These are phyloP conservation scores for Cicer cuneatum DNA, from an alignment of 306 rosid species.

Conservation along the genomic window DNA sequence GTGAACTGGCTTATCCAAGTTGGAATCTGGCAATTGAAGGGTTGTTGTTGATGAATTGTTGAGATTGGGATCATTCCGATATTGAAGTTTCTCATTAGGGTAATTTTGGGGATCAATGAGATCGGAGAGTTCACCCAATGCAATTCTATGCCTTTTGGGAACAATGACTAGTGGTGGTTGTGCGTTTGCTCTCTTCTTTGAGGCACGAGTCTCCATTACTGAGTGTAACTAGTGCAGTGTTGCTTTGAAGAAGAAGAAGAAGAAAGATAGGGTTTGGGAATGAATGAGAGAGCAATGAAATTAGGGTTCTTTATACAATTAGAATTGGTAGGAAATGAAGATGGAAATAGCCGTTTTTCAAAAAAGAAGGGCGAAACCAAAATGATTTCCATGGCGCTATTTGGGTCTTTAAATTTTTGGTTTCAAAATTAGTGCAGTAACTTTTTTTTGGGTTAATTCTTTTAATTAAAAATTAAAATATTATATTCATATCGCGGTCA, in stretches of 20 bases:
- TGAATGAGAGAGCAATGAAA: not conserved
- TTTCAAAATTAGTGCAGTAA: not conserved
- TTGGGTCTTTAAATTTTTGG: not conserved
- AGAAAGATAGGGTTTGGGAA: not conserved
- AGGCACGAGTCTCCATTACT: not conserved
- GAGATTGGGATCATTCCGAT: conserved; percentile 7
- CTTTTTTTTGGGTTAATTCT: too few relatives aligned
- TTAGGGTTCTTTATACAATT: too few relatives aligned
- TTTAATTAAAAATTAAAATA: too few relatives aligned
- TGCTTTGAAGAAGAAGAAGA: not conserved
- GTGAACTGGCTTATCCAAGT: not conserved
- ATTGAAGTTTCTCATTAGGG: conserved; percentile 28
- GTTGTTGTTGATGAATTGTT: conserved; percentile 28
- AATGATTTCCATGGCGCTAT: not conserved
- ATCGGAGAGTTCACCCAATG: conserved; percentile 61
- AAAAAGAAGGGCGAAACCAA: not conserved
- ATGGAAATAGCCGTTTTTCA: not conserved
- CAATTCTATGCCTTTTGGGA: conserved; percentile 56
- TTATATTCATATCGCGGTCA: too few relatives aligned
- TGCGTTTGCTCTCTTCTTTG: not conserved
- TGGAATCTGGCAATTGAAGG: not conserved
- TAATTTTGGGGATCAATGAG: not conserved
- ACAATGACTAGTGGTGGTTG: not conserved
- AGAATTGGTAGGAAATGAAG: too few relatives aligned
- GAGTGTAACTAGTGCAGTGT: not conserved